Evolutionary conservation across 202 grass and related monocot genomes (phyloP).

Genomic region (Panicum hallii): DNA sequence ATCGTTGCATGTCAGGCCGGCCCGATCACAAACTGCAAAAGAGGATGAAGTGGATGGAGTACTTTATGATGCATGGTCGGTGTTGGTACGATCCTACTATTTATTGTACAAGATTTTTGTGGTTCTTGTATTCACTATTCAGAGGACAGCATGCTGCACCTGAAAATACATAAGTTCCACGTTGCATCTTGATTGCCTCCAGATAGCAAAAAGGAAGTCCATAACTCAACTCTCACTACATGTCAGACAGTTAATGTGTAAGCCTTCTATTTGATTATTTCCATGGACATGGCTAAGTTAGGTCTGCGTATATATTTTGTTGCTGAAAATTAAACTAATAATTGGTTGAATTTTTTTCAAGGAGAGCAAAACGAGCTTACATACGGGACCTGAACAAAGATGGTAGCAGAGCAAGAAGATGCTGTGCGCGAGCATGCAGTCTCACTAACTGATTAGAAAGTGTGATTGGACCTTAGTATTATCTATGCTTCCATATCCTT

Average conservation of each 20-base stretch:
- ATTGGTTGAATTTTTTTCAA: background rate
- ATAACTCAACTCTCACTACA: background rate
- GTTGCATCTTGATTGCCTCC: background rate
- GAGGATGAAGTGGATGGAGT: background rate
- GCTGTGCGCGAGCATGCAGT: background rate
- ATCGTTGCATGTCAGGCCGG: too few species aligned
- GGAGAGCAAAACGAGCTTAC: background rate
- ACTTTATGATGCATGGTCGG: constrained; percentile 4
- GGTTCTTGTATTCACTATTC: background rate
- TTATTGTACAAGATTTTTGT: constrained; percentile 37
- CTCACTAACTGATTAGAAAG: background rate
- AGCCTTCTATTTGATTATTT: background rate
- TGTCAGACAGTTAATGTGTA: background rate
- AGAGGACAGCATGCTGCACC: background rate
- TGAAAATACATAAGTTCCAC: constrained; percentile 12
- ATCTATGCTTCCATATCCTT: background rate
- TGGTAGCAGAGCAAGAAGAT: background rate
- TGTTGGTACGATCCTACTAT: constrained; percentile 14
- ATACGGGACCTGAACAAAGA: background rate
- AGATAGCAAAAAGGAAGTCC: background rate
- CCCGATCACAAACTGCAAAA: background rate
- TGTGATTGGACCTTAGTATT: background rate
- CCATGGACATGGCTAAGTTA: too few species aligned
- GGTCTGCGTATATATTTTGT: background rate
- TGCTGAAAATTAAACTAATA: background rate